These are phyloP conservation scores for Eimeria sp. DNA, from an alignment of 169 alveolate genomes.

Conservation along the genomic window DNA sequence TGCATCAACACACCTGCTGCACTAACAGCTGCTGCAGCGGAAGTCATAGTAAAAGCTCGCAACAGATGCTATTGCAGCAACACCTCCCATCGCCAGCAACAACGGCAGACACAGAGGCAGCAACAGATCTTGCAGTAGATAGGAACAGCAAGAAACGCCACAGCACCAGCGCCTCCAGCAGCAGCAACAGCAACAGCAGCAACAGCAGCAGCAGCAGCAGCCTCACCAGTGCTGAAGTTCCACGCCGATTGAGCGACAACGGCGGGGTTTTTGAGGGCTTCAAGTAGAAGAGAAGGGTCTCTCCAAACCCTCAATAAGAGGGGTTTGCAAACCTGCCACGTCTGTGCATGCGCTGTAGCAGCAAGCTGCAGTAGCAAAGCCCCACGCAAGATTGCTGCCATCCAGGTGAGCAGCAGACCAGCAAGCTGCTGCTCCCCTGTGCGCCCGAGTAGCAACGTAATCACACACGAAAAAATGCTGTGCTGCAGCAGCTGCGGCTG, in stretches of 20 bases:
- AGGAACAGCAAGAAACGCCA: neutral
- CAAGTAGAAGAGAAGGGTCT: neutral
- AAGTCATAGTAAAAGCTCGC: neutral
- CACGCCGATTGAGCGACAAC: constrained; percentile 46
- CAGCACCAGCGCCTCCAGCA: neutral
- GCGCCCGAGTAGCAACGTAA: constrained; percentile 8
- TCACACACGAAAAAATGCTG: constrained; percentile 25
- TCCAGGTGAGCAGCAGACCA: constrained; percentile 34
- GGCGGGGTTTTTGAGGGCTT: neutral
- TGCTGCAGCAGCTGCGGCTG: constrained; percentile 57
- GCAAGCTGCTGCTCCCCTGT: constrained; percentile 47
- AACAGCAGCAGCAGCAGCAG: constrained; percentile 25
- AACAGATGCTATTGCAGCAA: neutral
- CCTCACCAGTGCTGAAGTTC: constrained; percentile 42
- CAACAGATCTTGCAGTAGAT: neutral
- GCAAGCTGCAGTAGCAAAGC: constrained; percentile 28
- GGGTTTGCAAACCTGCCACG: neutral
- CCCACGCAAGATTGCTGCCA: constrained; percentile 22
- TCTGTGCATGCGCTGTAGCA: constrained; percentile 26
- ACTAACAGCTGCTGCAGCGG: neutral
- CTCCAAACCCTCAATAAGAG: neutral
- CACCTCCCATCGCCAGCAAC: neutral
- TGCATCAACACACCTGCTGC: neutral
- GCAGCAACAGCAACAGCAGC: constrained; percentile 29
- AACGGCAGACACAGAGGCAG: neutral